Base-by-base conservation (phyloP, 2,329 filamentous ascomycete species). In the Cryphonectria carpinicola region DNA sequence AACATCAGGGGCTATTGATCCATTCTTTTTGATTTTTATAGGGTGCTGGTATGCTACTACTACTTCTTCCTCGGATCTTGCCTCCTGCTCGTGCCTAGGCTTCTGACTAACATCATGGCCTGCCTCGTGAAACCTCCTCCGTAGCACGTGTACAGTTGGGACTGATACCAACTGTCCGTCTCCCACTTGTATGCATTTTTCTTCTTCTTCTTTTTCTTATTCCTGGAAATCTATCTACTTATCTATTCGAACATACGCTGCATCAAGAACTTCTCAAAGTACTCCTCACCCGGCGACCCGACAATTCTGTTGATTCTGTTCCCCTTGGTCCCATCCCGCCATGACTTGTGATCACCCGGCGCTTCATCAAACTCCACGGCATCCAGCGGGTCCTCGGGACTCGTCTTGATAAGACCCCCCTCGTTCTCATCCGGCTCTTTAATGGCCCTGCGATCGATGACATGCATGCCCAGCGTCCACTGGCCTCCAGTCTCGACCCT, bases 381-480 rank as follows among this genome's bases (percentile, higher is more conserved):
- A 66, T 85, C 82, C 60, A 81, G 73, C 4, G 82, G 81, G 68
- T 84, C 78, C 74, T 82, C 77, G 73, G 84, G 79, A 76, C 83
- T 70, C 54, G 77, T 77, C 71, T 74, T 70, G 60, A 78, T 71
- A 77, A 68, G 73, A 65, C 71, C 78, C 19, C 76, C 77, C 61
- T 74, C 70, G 72, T 84, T 39, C 39, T 67, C 83, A 14, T 81
- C 85, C 7, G 84, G 84, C 77, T 89, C 88, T 73, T 82, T 84
- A 68, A 89, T 82, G 52, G 82, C 81, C 61, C 96, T 87, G 49
- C 89, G 86, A 83, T 99, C 96, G 56, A 94, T 84, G 43, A 98
- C 86, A 77, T 94, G 95, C 90, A 96, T 95, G 1, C 96, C 95
- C 70, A 93, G 86, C 62, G 95, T 97, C 96, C 96, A 99, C 83